Evolutionary conservation across 202 grass and related monocot genomes (phyloP).

Genomic region (Panicum virgatum): DNA sequence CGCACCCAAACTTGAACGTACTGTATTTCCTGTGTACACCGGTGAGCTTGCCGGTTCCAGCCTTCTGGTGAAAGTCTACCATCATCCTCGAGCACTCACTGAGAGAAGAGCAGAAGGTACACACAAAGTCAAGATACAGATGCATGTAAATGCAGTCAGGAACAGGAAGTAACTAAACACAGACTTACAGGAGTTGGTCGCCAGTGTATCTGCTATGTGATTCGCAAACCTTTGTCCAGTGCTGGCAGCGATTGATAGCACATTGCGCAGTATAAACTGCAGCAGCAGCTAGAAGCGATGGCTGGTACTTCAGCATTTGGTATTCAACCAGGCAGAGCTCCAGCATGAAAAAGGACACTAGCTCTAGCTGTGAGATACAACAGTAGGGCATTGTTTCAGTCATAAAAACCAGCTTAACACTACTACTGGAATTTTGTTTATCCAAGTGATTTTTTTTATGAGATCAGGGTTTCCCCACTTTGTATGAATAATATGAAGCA

Average conservation of each 20-base stretch:
- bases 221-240: conserved; percentile 74
- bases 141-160: background rate
- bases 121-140: conserved; percentile 4
- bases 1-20: conserved; percentile 69
- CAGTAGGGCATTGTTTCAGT: conserved; percentile 25
- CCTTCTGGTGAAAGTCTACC: conserved; percentile 83
- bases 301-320: conserved; percentile 75
- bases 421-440: too few relatives aligned
- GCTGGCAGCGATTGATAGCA: conserved; percentile 54
- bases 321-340: conserved; percentile 92
- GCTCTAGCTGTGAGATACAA: conserved; percentile 60
- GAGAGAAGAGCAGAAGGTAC: conserved; percentile 20
- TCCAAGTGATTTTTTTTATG: too few relatives aligned
- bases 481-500: too few relatives aligned
- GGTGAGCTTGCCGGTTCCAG: conserved; percentile 65
- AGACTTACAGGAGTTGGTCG: conserved; percentile 81
- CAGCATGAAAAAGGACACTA: conserved; percentile 84
- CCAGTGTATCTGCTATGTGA: conserved; percentile 70
- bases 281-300: conserved; percentile 83
- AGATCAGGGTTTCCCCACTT: too few relatives aligned
- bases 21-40: conserved; percentile 80
- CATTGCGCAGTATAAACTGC: conserved; percentile 89
- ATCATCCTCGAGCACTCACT: conserved; percentile 86
- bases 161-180: background rate
- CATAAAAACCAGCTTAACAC: too few relatives aligned